Evolutionary conservation across 73 alveolate species (phyloP).

Genomic region (Tetrahymena malaccensis): DNA sequence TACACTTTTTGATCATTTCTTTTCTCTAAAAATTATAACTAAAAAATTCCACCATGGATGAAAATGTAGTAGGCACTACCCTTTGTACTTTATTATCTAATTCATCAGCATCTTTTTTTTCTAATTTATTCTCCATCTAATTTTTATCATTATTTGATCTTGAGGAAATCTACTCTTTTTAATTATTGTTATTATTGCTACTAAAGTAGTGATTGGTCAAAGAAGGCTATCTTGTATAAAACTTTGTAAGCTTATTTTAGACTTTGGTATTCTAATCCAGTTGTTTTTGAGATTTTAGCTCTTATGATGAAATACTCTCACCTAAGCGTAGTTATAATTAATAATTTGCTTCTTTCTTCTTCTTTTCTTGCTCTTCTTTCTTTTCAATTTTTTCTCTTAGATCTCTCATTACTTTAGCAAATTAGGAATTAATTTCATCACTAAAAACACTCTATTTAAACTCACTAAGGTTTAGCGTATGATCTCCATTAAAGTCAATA

Average conservation of each 20-base stretch:
- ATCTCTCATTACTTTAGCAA: slow-evolving; percentile 31
- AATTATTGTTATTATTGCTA: background rate
- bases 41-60: background rate
- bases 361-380: background rate
- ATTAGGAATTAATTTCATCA: background rate
- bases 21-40: background rate
- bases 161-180: background rate
- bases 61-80: background rate
- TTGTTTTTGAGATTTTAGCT: background rate
- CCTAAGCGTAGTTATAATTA: background rate
- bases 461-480: slow-evolving; percentile 2
- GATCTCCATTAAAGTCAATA: slow-evolving; percentile 22
- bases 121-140: background rate
- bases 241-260: background rate
- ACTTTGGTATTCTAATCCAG: background rate
- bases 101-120: background rate
- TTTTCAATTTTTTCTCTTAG: background rate
- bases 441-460: slow-evolving; percentile 4
- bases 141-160: background rate
- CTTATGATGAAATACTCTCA: background rate
- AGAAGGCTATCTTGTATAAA: background rate
- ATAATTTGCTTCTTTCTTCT: background rate
- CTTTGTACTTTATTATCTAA: background rate
- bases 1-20: background rate
- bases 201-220: background rate